A percentile compares a stretch with the other conserved stretches of the same genome.
phyloP scores from a whole-genome alignment of 257 asterid genomes.

The Penstemon davidsonii region DNA sequence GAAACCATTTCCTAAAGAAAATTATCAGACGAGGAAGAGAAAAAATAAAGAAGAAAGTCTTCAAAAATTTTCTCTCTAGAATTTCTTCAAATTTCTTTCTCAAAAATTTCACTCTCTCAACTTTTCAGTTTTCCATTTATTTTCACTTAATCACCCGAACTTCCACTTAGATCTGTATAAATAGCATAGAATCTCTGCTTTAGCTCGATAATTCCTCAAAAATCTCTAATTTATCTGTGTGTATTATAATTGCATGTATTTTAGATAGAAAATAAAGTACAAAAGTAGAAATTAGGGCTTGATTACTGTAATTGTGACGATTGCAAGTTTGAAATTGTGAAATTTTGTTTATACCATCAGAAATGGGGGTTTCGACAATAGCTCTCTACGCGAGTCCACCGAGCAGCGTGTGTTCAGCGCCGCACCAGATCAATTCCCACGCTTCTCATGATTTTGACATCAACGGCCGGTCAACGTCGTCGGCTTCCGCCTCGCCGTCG shows the following conservation, averaged over 20 bases:
- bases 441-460: slow-evolving; percentile 68
- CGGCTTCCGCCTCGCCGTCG: slow-evolving; percentile 67
- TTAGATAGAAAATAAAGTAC: slow-evolving; percentile 14
- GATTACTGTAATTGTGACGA: slow-evolving; percentile 5
- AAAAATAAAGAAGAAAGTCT: slow-evolving; percentile 27
- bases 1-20: slow-evolving; percentile 15
- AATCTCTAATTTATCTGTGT: slow-evolving; percentile 14
- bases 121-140: slow-evolving; percentile 26
- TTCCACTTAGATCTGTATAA: slow-evolving; percentile 26
- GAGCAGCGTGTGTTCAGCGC: slow-evolving; percentile 68
- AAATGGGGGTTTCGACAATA: slow-evolving; percentile 84
- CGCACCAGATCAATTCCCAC: slow-evolving; percentile 80
- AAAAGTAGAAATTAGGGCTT: slow-evolving; percentile 27
- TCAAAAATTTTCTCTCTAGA: slow-evolving; percentile 21
- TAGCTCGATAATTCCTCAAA: slow-evolving; percentile 1
- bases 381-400: slow-evolving; percentile 86
- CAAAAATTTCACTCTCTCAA: slow-evolving; percentile 31
- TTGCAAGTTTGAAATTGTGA: slow-evolving; percentile 8
- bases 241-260: not conserved
- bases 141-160: slow-evolving; percentile 1
- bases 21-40: slow-evolving; percentile 22
- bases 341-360: slow-evolving; percentile 6
- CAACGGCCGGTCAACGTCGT: slow-evolving; percentile 55
- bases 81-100: slow-evolving; percentile 13
- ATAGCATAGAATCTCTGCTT: slow-evolving; percentile 23